phyloP scores from a whole-genome alignment of 148 eudicot species.

The Nepenthes gracilis region DNA sequence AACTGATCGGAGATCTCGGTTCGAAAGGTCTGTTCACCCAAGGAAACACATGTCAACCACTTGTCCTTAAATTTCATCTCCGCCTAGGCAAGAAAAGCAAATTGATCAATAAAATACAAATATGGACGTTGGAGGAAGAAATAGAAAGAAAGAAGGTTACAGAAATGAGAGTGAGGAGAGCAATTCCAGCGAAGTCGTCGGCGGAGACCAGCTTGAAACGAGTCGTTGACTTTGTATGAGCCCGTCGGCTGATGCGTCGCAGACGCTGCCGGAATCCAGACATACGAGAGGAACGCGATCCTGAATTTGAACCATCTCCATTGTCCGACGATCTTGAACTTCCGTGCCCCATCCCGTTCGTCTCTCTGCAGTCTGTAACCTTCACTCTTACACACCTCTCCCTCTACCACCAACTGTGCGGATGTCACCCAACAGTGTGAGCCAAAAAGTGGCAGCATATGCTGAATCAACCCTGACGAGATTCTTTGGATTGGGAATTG shows the following conservation, averaged over 20 bases:
- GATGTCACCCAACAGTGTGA: too few species aligned
- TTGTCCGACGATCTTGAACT: constrained; percentile 24
- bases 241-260: constrained; percentile 18
- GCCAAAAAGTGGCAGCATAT: too few species aligned
- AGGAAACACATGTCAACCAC: constrained; percentile 81
- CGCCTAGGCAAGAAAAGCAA: constrained; percentile 27
- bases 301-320: constrained; percentile 9
- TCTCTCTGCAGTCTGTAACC: not conserved
- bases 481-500: too few species aligned
- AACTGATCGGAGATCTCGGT: constrained; percentile 70
- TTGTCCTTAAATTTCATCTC: constrained; percentile 88
- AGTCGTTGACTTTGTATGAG: not conserved
- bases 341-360: constrained; percentile 45
- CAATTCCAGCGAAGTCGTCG: constrained; percentile 83
- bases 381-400: not conserved
- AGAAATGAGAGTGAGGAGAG: constrained; percentile 44
- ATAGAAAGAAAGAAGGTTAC: constrained; percentile 18
- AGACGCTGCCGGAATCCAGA: constrained; percentile 32
- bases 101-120: not conserved
- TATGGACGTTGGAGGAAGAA: not conserved
- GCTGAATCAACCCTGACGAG: too few species aligned
- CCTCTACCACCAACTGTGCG: not conserved
- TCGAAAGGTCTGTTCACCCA: constrained; percentile 90
- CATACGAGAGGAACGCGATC: constrained; percentile 20
- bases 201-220: constrained; percentile 28